These are phyloP conservation scores for Dalechampia spathulata DNA, from an alignment of 441 rosid species.

Conservation along the genomic window DNA sequence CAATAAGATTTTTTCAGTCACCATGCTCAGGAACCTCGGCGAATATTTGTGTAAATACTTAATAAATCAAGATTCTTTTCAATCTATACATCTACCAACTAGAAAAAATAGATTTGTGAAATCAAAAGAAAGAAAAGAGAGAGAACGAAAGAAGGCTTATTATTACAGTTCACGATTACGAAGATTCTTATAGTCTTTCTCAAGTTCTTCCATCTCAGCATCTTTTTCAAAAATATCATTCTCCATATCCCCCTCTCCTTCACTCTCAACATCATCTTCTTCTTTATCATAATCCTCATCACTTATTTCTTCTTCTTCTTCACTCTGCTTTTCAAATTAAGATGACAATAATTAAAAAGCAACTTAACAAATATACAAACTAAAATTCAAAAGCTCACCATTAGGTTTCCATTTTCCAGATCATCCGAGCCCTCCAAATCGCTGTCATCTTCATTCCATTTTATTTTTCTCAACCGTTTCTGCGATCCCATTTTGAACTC, in stretches of 20 bases:
- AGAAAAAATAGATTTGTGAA: too few species aligned
- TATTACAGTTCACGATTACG: conserved; percentile 68
- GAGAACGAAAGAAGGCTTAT: background rate
- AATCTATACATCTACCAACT: too few species aligned
- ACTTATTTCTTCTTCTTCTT: conserved; percentile 10
- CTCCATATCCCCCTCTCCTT: conserved; percentile 26
- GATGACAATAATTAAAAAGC: too few species aligned
- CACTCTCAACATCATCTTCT: conserved; percentile 19
- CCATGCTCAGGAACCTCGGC: too few species aligned
- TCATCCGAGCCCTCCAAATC: conserved; percentile 38
- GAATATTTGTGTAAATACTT: too few species aligned
- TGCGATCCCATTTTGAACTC: conserved; percentile 31
- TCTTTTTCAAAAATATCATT: conserved; percentile 16
- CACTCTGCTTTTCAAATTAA: conserved; percentile 3
- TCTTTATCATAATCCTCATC: conserved; percentile 18
- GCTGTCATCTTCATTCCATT: conserved; percentile 17
- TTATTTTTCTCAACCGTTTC: conserved; percentile 32
- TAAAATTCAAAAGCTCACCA: conserved; percentile 1
- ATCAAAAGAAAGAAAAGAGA: too few species aligned
- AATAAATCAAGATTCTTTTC: too few species aligned
- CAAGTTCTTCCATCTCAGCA: conserved; percentile 81
- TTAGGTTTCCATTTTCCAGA: conserved; percentile 21
- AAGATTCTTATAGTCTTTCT: conserved; percentile 69
- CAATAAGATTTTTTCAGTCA: background rate
- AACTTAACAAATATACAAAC: background rate